Base-by-base conservation (phyloP, 1,284 basidiomycete genomes). In the Sanghuangporus weigelae region DNA sequence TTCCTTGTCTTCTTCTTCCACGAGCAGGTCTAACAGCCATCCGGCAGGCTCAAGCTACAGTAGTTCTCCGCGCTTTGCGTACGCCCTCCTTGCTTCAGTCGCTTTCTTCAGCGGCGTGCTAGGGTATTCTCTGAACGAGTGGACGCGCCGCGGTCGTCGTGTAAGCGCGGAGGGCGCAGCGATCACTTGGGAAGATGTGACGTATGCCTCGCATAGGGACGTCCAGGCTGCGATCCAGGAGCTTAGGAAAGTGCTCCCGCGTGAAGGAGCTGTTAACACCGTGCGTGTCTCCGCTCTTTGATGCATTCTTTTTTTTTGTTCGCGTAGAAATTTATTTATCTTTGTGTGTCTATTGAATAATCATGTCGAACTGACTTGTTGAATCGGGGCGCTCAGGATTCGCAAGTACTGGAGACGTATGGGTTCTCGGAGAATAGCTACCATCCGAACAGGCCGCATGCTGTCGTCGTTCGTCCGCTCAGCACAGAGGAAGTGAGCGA, bases 391-490 rank as follows among this genome's bases (percentile, higher is more conserved):
- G 23, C 31, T 19, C 36, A 63, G 62, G 80, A 84, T 66, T 74
- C 77, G 7, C 76, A 81, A 35, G 73, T 77, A 8, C 72, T 89
- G 57, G 73, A 77, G 60, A 77, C 77, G 35, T 80, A 87, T 64
- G 88, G 88, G 2, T 86, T 82, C 38, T 89, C 87, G 0, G 82
- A 84, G 65, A 84, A 88, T 67, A 86, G 86, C 0, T 88, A 89
- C 69, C 86, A 86, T 69, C 83, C 85, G 3, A 75, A 78, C 55
- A 83, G 81, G n/a, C 80, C 86, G 0, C 87, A 89, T 68, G 81
- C 84, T 2, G 85, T 88, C 35, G 78, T 89, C 42, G 85, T 88
- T 48, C 74, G 78, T 48, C 76, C 74, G 7, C 63, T 64, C 6
- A 76, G 71, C 62, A 87, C 86, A 0, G 81, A 84, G 51, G 85